A percentile compares a stretch with the other conserved stretches of the same genome.
These are phyloP conservation scores for Alliaria petiolata DNA, from an alignment of 345 rosid genomes.

Conservation along the genomic window DNA sequence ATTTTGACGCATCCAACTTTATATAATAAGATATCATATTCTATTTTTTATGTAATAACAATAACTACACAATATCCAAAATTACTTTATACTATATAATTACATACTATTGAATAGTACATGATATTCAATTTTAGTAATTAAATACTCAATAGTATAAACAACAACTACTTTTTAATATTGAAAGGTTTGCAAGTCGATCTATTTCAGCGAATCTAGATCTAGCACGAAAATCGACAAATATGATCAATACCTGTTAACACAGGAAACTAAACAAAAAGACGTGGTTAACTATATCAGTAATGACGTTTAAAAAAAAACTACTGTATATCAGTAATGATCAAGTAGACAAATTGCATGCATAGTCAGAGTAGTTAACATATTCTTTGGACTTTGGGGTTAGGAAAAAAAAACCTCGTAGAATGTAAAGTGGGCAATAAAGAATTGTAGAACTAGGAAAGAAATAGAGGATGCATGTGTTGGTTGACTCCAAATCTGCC, in stretches of 20 bases:
- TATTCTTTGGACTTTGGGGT: background rate
- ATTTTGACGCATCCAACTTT: too few relatives aligned
- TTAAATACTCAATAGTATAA: too few relatives aligned
- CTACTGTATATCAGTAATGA: too few relatives aligned
- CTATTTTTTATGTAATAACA: too few relatives aligned
- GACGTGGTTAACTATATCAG: background rate
- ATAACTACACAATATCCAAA: too few relatives aligned
- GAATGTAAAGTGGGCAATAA: background rate
- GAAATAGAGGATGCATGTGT: slow-evolving; percentile 14
- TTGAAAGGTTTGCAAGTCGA: background rate
- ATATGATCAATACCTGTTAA: too few relatives aligned
- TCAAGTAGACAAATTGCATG: background rate
- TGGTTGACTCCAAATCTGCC: slow-evolving; percentile 4
- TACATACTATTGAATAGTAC: too few relatives aligned
- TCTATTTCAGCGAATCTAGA: background rate
- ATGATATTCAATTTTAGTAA: too few relatives aligned
- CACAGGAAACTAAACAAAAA: background rate
- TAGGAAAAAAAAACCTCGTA: background rate
- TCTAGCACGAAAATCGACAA: background rate
- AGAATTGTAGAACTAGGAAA: background rate
- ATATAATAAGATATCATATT: too few relatives aligned
- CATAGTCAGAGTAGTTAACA: background rate
- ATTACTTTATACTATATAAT: too few relatives aligned
- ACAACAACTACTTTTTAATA: too few relatives aligned
- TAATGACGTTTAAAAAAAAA: too few relatives aligned